A percentile compares a stretch with the other conserved stretches of the same genome.
Evolutionary conservation across 176 grass and related monocot species (phyloP).

Genomic region (Musa schizocarpa): DNA sequence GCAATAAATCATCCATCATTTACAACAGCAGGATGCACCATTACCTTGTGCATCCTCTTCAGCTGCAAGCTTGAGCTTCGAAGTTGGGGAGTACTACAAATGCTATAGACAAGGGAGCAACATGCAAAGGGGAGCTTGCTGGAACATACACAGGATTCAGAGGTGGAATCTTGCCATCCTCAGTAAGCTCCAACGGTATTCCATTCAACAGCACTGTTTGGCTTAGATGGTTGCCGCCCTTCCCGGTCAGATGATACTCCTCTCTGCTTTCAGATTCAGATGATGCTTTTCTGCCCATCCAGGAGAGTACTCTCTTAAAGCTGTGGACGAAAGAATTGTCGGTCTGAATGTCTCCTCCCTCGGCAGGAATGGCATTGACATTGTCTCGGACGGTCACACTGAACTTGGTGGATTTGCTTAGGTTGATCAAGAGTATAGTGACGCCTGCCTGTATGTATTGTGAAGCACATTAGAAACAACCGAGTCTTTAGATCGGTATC

Average conservation of each 20-base stretch:
- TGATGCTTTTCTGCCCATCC: conserved; percentile 66
- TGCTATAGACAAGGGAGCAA: conserved; percentile 40
- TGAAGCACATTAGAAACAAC: not conserved
- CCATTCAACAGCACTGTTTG: conserved; percentile 78
- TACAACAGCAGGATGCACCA: not conserved
- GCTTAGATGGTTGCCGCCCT: conserved; percentile 43
- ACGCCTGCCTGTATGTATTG: conserved; percentile 54
- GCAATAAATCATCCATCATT: not conserved
- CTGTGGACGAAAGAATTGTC: conserved; percentile 40
- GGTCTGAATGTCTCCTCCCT: conserved; percentile 45
- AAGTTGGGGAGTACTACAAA: conserved; percentile 6
- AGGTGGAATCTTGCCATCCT: conserved; percentile 52
- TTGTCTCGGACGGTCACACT: conserved; percentile 55
- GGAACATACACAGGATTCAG: conserved; percentile 42
- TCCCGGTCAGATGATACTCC: conserved; percentile 62
- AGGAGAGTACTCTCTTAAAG: conserved; percentile 54
- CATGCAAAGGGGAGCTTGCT: conserved; percentile 43
- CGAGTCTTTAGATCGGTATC: not conserved
- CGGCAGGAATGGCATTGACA: conserved; percentile 41
- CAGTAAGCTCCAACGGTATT: conserved; percentile 53
- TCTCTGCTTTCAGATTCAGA: conserved; percentile 51
- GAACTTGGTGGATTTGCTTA: conserved; percentile 53
- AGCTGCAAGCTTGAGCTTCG: not conserved
- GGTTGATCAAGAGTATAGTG: conserved; percentile 73
- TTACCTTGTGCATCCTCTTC: not conserved